Evolutionary conservation across 169 alveolate genomes (phyloP), one percentile per base, ranked within the genome.

Genomic region (Miamiensis avidus): DNA sequence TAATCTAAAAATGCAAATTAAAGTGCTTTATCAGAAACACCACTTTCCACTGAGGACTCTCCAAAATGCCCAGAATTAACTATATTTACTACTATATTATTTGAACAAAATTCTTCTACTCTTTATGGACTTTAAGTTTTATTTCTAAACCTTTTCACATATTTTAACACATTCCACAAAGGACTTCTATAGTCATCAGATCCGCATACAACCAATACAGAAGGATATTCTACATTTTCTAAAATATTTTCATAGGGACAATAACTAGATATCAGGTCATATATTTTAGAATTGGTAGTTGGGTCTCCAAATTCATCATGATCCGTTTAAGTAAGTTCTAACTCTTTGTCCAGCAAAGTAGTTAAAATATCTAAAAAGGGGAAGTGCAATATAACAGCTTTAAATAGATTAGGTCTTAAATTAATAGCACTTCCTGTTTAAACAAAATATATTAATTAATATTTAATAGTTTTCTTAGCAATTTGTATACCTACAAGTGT

Each of bases 281-380:
- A 93, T 0, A 32, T 73, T 29, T 91, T 81, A 34, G 85, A 82
- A 33, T 85, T 31, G 30, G 25, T 65, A 25, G 86, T 69, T 1
- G 97, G 97, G 75, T 94, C 89, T 31, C 97, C 97, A 84, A 93
- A 92, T 76, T 94, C 97, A 31, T 84, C 82, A 65, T 93, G 84
- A 81, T 94, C 97, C 0, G 97, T 85, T 29, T 78, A 77, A 31
- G 95, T 83, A 4, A 94, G 74, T 0, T 94, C 94, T 75, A 88
- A 29, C 16, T 83, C 29, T 30, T 84, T 89, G 84, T 94, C 94
- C 16, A 85, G 72, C 79, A 94, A 85, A 20, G 92, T 77, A 16
- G 93, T 76, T 29, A 92, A 81, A 16, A 93, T 92, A 78, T 94
- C 97, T n/a, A 94, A 87, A 82, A 94, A 94, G 0, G 97, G 97